Evolutionary conservation across 805 yeast genomes (phyloP).

Genomic region (Hanseniaspora valbyensis): DNA sequence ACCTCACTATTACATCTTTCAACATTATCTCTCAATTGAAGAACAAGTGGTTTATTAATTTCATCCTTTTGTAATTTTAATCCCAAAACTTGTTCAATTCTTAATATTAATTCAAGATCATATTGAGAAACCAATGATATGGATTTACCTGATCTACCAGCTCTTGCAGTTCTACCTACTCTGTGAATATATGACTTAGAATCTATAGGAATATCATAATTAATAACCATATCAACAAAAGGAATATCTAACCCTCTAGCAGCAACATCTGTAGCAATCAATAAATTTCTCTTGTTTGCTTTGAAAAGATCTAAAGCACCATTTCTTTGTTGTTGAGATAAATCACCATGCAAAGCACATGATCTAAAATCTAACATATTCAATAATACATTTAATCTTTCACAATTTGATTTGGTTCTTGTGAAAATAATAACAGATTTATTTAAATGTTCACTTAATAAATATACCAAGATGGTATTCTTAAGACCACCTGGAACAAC

Average conservation of each 20-base stretch:
- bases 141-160: constrained; percentile 81
- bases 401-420: constrained; percentile 90
- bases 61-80: constrained; percentile 76
- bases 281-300: constrained; percentile 53
- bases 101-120: constrained; percentile 74
- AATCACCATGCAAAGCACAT: constrained; percentile 88
- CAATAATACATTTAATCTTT: constrained; percentile 72
- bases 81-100: constrained; percentile 80
- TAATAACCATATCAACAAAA: constrained; percentile 62
- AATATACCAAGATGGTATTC: constrained; percentile 72
- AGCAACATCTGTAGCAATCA: constrained; percentile 81
- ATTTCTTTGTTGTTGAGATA: constrained; percentile 71
- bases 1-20: constrained; percentile 90
- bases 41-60: constrained; percentile 64
- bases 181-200: constrained; percentile 76
- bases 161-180: constrained; percentile 94
- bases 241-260: constrained; percentile 84
- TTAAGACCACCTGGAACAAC: constrained; percentile 87
- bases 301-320: constrained; percentile 74
- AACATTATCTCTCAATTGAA: constrained; percentile 71
- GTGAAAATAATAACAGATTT: constrained; percentile 84
- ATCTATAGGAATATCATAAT: constrained; percentile 73
- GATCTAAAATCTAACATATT: constrained; percentile 77
- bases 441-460: constrained; percentile 72
- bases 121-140: constrained; percentile 86